These are phyloP conservation scores for Lentinula sp. DNA, from an alignment of 768 basidiomycete genomes.

Conservation along the genomic window DNA sequence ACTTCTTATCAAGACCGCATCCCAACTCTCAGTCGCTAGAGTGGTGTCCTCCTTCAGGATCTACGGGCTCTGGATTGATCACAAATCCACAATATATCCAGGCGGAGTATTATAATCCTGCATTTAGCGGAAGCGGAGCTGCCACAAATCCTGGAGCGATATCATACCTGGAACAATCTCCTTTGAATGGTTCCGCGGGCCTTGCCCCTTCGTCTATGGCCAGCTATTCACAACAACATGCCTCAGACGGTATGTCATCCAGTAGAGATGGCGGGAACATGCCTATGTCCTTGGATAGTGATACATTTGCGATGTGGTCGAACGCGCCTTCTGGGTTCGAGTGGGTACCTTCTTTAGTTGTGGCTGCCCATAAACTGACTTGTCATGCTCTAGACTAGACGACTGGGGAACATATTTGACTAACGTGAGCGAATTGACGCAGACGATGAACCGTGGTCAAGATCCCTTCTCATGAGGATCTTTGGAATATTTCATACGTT, in stretches of 20 bases:
- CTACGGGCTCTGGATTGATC: neutral
- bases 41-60: neutral
- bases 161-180: neutral
- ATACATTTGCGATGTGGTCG: conserved; percentile 45
- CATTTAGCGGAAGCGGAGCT: neutral
- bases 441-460: conserved; percentile 3
- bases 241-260: neutral
- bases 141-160: neutral
- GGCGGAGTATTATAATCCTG: neutral
- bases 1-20: neutral
- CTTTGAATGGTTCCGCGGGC: neutral
- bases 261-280: neutral
- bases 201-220: neutral
- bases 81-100: neutral
- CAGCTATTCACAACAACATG: neutral
- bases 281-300: conserved; percentile 24
- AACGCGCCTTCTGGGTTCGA: conserved; percentile 38
- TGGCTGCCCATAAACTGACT: neutral
- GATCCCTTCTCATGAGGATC: neutral
- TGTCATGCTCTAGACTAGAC: conserved; percentile 20
- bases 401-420: conserved; percentile 34
- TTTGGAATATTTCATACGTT: neutral
- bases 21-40: neutral
- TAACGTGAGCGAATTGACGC: conserved; percentile 20
- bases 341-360: conserved; percentile 23